A percentile compares a stretch with the other conserved stretches of the same genome.
phyloP scores from a whole-genome alignment of 352 stramenopile genomes.

The Globisporangium irregulare region DNA sequence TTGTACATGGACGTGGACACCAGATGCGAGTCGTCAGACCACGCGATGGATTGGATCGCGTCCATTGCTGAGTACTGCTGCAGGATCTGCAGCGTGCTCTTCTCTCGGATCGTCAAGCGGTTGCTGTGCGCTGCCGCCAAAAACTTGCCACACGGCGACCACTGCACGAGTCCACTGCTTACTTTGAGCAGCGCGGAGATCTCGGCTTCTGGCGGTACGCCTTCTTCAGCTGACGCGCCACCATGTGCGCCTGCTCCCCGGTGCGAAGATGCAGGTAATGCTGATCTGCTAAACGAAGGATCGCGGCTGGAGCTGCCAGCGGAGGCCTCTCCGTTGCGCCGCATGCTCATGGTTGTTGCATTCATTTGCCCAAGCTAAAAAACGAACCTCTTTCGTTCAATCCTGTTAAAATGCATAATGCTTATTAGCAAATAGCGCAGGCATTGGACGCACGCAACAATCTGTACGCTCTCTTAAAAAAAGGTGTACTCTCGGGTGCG shows the following conservation, averaged over 20 bases:
- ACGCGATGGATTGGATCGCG: constrained; percentile 50
- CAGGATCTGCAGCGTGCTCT: constrained; percentile 47
- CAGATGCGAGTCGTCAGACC: constrained; percentile 66
- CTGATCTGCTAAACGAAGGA: background rate
- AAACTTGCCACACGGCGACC: constrained; percentile 59
- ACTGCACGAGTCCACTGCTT: constrained; percentile 57
- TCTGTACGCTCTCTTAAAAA: no score
- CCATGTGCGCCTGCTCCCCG: background rate
- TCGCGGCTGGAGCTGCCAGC: background rate
- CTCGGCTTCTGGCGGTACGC: constrained; percentile 23
- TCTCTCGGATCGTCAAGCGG: constrained; percentile 55
- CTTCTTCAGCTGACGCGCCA: background rate
- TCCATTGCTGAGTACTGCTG: constrained; percentile 63
- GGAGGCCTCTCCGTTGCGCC: background rate
- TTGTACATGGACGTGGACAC: constrained; percentile 67
- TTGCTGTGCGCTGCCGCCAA: constrained; percentile 51
- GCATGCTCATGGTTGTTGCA: background rate
- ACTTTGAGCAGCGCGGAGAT: constrained; percentile 54
- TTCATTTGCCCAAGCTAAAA: background rate
- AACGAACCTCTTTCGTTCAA: background rate
- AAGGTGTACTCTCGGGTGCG: no score
- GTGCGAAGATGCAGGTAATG: background rate
- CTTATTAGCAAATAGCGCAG: background rate
- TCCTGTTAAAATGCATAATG: background rate
- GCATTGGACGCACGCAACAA: no score